Conservation (phyloP, 129 eudicot species). For the Arctium minus region DNA sequence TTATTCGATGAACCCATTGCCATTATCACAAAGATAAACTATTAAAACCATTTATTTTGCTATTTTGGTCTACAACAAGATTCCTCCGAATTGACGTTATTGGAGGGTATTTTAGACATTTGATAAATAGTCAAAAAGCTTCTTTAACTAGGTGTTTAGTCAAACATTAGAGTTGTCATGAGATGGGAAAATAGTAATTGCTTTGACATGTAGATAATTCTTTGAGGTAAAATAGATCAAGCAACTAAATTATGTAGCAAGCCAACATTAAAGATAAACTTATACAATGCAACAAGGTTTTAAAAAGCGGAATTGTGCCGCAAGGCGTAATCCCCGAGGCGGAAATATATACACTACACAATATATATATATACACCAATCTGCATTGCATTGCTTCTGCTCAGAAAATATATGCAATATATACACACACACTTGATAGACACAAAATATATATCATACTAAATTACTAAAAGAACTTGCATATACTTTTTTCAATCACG, state of each 20-base stretch:
- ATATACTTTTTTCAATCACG: too few relatives aligned
- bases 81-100: background rate
- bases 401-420: too few relatives aligned
- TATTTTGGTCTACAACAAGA: constrained; percentile 18
- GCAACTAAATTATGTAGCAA: background rate
- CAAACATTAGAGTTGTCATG: background rate
- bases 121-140: background rate
- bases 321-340: too few relatives aligned
- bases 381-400: too few relatives aligned
- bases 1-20: background rate
- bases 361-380: too few relatives aligned
- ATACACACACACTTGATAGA: too few relatives aligned
- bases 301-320: too few relatives aligned
- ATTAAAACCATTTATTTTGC: background rate
- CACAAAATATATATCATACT: too few relatives aligned
- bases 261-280: background rate
- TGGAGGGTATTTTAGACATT: background rate
- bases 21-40: background rate
- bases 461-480: too few relatives aligned
- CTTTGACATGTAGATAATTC: background rate
- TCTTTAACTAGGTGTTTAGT: background rate
- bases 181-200: background rate
- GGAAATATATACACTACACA: too few relatives aligned
- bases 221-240: background rate
- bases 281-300: background rate